These are phyloP conservation scores for Pirum gemmata DNA, from an alignment of 78 protist species.

Conservation along the genomic window DNA sequence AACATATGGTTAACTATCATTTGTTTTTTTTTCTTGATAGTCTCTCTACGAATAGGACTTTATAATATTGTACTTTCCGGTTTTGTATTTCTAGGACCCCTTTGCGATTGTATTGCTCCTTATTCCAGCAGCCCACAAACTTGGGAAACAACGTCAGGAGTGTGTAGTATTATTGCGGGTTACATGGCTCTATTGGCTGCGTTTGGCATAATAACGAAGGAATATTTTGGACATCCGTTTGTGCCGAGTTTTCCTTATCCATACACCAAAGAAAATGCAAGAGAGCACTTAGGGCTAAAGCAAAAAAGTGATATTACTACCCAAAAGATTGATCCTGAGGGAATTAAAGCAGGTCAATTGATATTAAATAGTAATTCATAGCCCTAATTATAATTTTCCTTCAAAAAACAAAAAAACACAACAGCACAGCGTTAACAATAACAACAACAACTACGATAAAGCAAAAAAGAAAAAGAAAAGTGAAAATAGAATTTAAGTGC, in stretches of 20 bases:
- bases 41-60: background rate
- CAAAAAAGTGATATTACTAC: no score
- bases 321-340: no score
- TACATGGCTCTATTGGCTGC: background rate
- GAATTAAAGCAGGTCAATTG: no score
- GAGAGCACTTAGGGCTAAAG: no score
- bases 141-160: background rate
- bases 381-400: no score
- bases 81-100: background rate
- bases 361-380: no score
- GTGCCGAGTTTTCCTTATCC: background rate
- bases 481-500: no score
- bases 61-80: background rate
- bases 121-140: background rate
- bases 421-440: no score
- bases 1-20: background rate
- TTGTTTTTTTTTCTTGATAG: background rate
- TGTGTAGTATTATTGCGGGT: background rate
- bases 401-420: no score
- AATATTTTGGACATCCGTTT: background rate
- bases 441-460: no score
- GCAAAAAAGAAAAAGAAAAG: no score
- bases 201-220: background rate
- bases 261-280: background rate
- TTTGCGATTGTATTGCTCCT: background rate